These are phyloP conservation scores for Metarhizium guizhouense DNA, from an alignment of 2,329 filamentous ascomycete species.

Conservation along the genomic window DNA sequence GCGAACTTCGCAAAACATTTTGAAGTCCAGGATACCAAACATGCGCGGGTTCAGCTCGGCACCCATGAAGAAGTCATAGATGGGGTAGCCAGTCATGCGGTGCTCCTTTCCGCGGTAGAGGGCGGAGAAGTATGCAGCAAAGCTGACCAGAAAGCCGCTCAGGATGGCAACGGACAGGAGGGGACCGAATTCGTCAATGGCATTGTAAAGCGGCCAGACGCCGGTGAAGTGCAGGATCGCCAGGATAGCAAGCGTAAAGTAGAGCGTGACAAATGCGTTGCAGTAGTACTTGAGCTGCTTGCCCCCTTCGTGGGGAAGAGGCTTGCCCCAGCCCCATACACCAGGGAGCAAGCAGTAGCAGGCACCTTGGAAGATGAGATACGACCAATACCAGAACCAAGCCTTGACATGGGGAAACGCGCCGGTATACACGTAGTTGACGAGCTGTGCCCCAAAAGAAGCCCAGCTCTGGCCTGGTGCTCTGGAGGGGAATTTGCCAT, in stretches of 20 bases:
- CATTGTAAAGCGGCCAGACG: conserved; percentile 79
- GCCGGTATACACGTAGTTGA: conserved; percentile 65
- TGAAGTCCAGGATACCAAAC: conserved; percentile 83
- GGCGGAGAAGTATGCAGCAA: conserved; percentile 81
- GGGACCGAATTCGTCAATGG: conserved; percentile 92
- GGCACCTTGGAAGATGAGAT: conserved; percentile 74
- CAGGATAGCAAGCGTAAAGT: conserved; percentile 68
- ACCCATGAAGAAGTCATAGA: conserved; percentile 91
- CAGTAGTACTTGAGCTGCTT: conserved; percentile 93
- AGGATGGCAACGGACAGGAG: conserved; percentile 89
- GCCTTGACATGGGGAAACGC: conserved; percentile 76
- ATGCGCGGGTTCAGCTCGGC: conserved; percentile 79
- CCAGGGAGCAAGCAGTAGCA: conserved; percentile 84
- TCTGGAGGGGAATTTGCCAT: conserved; percentile 69
- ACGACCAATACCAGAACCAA: conserved; percentile 92
- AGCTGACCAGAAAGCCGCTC: conserved; percentile 75
- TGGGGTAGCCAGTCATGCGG: conserved; percentile 74
- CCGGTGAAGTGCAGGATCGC: conserved; percentile 71
- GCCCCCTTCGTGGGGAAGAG: conserved; percentile 70
- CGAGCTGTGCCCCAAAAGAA: conserved; percentile 67
- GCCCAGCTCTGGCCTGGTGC: conserved; percentile 53
- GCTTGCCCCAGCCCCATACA: conserved; percentile 80
- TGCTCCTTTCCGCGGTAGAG: conserved; percentile 72
- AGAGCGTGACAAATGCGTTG: conserved; percentile 81
- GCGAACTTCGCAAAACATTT: conserved; percentile 93